Base-by-base conservation (phyloP, 2,329 filamentous ascomycete species). In the Coleophoma eucalyptorum region DNA sequence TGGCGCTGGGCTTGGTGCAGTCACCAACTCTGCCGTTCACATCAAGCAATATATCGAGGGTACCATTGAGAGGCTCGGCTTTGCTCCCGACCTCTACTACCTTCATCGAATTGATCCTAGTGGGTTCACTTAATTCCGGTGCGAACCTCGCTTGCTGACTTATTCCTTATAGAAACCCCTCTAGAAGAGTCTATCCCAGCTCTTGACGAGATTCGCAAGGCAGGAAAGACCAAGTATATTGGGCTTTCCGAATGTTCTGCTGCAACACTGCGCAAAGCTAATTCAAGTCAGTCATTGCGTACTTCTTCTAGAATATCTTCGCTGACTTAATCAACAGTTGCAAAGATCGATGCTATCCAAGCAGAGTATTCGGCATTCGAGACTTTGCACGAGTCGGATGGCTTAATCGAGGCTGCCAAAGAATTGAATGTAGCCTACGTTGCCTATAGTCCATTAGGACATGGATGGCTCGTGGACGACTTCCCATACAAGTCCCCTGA, bases 331-430 rank as follows among this genome's bases (percentile, higher is more conserved):
- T 40, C 18, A 2, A 67, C 67, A 4, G 66, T 80, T 0, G 68
- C 74, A 46, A 74, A 70, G 2, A 72, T 81, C 50, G 57, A 68
- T 1, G 75, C 74, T 3, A 66, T 76, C 2, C 75, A 81, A 59
- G 63, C 77, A 26, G 78, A 80, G 59, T 80, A 79, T 65, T 72
- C 66, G 6, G 69, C 71, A 1, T 79, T 79, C 32, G 54, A 65
- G 67, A 3, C 65, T 71, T 1, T 74, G 75, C 13, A 75, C 78
- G 51, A 76, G 79, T 59, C 63, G 43, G 49, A 56, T 26, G 31
- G 65, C 1, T 57, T 76, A 3, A 72, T 76, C 16, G 65, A 73
- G 0, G 66, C 72, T 1, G 66, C 65, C 1, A 68, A 63, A 32
- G 72, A 76, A 33, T 55, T 75, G 1, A 67, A 62, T 1, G 57